Evolutionary conservation across 2,329 filamentous ascomycete genomes (phyloP), one percentile per base, ranked within the genome.

Genomic region (Alternaria incomplexa): DNA sequence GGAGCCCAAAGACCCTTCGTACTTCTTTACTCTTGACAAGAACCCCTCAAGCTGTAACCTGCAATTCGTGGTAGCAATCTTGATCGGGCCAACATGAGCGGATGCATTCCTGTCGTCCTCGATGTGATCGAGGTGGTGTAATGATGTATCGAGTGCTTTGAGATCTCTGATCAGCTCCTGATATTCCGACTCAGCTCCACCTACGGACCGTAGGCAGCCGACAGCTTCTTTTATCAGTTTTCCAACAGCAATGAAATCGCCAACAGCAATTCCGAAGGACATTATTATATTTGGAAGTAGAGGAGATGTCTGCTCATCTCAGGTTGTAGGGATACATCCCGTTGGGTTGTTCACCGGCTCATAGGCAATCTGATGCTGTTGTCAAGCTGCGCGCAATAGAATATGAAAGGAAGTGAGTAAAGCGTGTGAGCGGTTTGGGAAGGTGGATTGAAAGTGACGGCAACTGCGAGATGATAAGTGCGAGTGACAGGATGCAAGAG

Each of bases 351-450:
- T 40, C 0, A 0, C 1, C 32, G 9, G 2, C 15, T 0, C 32
- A 40, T 9, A 4, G 1, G n/a, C 15, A 40, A 0, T 40, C 10
- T 1, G 32, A 4, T 40, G 32, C 4, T 40, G 1, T 3, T 8
- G 32, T 40, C 4, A 3, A 40, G 32, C 15, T 40, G 28, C 20
- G 8, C 26, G 26, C 26, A 26, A 26, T 26, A 25, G 23, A 25
- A 25, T 25, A 7, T 25, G 26, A 40, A 40, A 40, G 2, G 4
- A 2, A 40, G 36, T 3, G 8, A 17, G 36, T 11, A 17, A 6
- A 3, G 15, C 5, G 1, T 40, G 3, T 2, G n/a, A 40, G n/a
- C 2, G 15, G n/a, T 40, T 3, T 1, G 2, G 0, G 8, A 17
- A 0, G 15, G 15, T 17, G 11, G 0, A 11, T 17, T 0, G n/a